Percentiles rank a stretch among this genome's conserved stretches.
Evolutionary conservation across 495 filamentous ascomycete species (phyloP).

Genomic region (Aspergillus avenaceus): DNA sequence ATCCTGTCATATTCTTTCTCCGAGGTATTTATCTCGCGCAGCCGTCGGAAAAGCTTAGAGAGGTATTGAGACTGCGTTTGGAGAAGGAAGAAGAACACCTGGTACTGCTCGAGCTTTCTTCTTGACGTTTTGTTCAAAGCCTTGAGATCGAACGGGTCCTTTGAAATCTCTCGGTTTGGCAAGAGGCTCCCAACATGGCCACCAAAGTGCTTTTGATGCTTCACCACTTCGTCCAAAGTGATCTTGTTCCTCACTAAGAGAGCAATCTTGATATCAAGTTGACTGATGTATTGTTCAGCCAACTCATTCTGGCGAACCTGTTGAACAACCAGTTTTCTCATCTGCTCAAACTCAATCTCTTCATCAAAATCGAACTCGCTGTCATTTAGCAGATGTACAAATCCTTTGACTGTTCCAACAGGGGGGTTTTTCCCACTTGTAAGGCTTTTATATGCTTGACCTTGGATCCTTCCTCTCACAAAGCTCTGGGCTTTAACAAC

Average conservation of each 20-base stretch:
- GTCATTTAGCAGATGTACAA: constrained; percentile 96
- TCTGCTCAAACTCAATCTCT: constrained; percentile 90
- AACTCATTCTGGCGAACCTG: constrained; percentile 96
- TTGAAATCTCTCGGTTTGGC: constrained; percentile 81
- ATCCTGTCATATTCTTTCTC: constrained; percentile 92
- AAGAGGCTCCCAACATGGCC: constrained; percentile 84
- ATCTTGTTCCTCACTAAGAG: constrained; percentile 99
- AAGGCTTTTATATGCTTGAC: constrained; percentile 93
- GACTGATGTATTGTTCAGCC: constrained; percentile 95
- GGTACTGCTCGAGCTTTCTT: constrained; percentile 92
- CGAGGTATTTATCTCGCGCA: constrained; percentile 78
- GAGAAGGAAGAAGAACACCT: constrained; percentile 95
- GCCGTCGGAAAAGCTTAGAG: constrained; percentile 74
- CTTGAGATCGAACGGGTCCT: constrained; percentile 93
- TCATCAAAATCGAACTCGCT: constrained; percentile 99
- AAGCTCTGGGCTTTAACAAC: constrained; percentile 98
- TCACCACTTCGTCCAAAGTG: constrained; percentile 94
- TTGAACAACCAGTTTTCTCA: constrained; percentile 92
- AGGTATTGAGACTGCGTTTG: constrained; percentile 97
- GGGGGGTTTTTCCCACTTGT: constrained; percentile 97
- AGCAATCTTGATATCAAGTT: constrained; percentile 98
- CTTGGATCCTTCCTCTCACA: constrained; percentile 86
- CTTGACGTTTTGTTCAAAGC: constrained; percentile 94
- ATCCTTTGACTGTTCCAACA: constrained; percentile 93
- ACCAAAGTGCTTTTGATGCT: constrained; percentile 94